Evolutionary conservation across 2,329 filamentous ascomycete genomes (phyloP), one percentile per base, ranked within the genome.

Genomic region (Trichoderma sp.): DNA sequence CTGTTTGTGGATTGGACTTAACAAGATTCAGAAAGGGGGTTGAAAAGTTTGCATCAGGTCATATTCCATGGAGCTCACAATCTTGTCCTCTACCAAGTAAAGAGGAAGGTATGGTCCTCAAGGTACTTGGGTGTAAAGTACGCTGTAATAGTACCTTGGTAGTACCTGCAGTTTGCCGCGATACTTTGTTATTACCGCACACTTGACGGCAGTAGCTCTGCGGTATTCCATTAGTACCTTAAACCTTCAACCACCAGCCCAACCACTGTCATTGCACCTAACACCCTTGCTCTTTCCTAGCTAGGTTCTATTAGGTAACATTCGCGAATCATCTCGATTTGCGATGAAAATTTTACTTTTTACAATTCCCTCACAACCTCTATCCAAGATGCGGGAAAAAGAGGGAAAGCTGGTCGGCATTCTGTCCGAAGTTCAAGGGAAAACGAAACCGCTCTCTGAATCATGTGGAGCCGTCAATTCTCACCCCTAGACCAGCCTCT

Each of bases 241-340:
- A 14, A 35, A 35, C 31, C 31, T 41, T 29, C 63, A 45, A 66
- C 18, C 38, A 31, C 35, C 16, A 66, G 29, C 24, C 7, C 9
- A 14, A 27, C 24, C 33, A 27, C 31, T 45, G 35, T 12, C 59
- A 72, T 72, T 56, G 68, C 35, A 24, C 53, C 35, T 60, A 53
- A 59, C 65, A 56, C 9, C 53, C 33, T 45, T 62, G 67, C 56
- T 41, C 67, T 16, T 71, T n/a, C 53, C 18, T 9, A 24, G 24
- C 18, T 38, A 27, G 18, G 35, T 45, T 45, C 8, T 3, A 62
- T 72, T 72, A 72, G 68, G 68, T 72, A 72, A 72, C 59, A n/a
- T 41, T 53, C n/a, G n/a, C 59, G 29, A 53, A 35, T 33, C 12
- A 18, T 45, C 38, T 38, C n/a, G 38, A 24, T 38, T 59, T 7